Base-by-base conservation (phyloP, 441 rosid genomes). In the Mallotus repandus region DNA sequence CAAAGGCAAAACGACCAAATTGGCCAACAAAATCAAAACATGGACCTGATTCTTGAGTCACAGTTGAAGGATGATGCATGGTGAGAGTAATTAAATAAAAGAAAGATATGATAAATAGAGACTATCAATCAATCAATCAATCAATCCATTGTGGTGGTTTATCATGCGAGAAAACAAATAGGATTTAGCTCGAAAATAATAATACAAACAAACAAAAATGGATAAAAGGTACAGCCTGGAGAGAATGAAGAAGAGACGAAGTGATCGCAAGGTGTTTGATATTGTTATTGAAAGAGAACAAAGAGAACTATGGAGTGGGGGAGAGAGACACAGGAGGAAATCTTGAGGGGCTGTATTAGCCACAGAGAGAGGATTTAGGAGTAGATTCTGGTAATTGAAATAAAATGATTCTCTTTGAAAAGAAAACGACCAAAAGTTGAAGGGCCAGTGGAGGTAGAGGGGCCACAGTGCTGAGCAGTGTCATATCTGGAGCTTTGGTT, bases 51-150 rank as follows among this genome's bases (percentile, higher is more conserved):
- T 93, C 98, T 25, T 84, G 92, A 50, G 87, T 75, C 49, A 82
- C 85, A 10, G 93, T 74, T 29, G 92, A 84, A 66, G 92, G 82
- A 73, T 79, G 86, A 78, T 84, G 89, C 97, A 93, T 86, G 74
- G 81, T 76, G 72, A 18, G 52, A n/a, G 16, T 14, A 29, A 54
- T 14, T 14, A 9, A 61, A 53, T 43, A 12, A n/a, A 49, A 3
- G 16, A 5, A 15, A 1, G 4, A 59, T 18, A 50, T 6, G 14
- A 21, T 35, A 43, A 61, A 22, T 7, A 60, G 10, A 60, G 29
- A 61, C 49, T 18, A 15, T 18, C 43, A 64, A 65, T 74, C 69
- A 84, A 72, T 74, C 69, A 84, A 72, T 76, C 68, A 84, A 72
- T 67, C 81, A 84, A 72, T 67, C 81, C 87, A 80, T 78, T 59